These are phyloP conservation scores for Salvia hispanica DNA, from an alignment of 257 asterid genomes.

Conservation along the genomic window DNA sequence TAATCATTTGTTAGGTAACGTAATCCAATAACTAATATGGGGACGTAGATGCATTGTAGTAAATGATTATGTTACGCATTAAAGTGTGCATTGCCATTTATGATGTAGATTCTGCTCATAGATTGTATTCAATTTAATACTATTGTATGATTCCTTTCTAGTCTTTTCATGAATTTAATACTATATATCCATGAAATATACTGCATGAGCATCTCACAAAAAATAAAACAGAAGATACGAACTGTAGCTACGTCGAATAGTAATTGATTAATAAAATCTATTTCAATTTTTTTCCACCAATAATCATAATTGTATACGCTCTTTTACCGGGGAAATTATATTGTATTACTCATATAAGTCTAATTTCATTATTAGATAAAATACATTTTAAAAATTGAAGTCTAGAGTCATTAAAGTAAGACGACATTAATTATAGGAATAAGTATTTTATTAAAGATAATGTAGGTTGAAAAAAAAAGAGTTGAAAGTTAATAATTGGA, in stretches of 20 bases:
- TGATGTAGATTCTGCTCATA: neutral
- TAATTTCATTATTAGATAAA: no score
- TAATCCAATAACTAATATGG: slow-evolving; percentile 24
- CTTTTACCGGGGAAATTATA: no score
- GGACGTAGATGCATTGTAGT: slow-evolving; percentile 21
- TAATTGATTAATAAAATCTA: neutral
- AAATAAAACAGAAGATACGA: neutral
- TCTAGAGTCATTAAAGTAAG: no score
- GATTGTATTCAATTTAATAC: no score
- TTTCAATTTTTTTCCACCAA: neutral
- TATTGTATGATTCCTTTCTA: neutral
- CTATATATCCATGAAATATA: no score
- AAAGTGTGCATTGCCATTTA: neutral
- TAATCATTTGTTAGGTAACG: slow-evolving; percentile 39
- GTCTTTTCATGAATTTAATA: neutral
- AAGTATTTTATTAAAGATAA: no score
- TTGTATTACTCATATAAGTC: no score
- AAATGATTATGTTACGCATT: neutral
- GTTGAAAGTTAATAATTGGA: neutral
- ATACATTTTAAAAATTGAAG: no score
- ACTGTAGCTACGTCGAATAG: neutral
- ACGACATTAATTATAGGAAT: no score
- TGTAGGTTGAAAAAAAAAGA: neutral
- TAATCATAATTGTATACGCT: neutral
- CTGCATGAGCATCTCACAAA: neutral